Evolutionary conservation across 352 stramenopile genomes (phyloP).

Genomic region (Globisporangium alternatum): DNA sequence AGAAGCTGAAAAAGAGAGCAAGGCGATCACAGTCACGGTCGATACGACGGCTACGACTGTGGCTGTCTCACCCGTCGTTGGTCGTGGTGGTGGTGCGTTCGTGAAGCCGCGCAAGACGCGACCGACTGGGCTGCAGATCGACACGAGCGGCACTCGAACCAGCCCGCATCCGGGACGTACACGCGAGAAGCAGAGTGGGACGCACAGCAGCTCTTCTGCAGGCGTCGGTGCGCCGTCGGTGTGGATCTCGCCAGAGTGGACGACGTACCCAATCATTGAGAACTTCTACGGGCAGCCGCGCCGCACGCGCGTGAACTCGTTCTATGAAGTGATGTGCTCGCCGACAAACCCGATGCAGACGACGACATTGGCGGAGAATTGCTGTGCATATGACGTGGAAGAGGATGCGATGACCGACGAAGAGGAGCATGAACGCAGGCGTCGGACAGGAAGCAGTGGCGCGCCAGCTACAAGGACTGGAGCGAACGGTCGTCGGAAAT

Average conservation of each 20-base stretch:
- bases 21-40: background rate
- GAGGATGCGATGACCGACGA: conserved; percentile 20
- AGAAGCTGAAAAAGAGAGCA: background rate
- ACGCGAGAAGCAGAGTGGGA: conserved; percentile 7
- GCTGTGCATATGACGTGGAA: conserved; percentile 41
- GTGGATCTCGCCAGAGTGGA: conserved; percentile 74
- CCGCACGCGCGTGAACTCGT: conserved; percentile 58
- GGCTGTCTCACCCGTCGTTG: background rate
- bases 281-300: conserved; percentile 66
- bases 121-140: conserved; percentile 6
- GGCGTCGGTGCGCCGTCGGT: conserved; percentile 45
- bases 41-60: background rate
- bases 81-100: background rate
- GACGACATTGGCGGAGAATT: conserved; percentile 59
- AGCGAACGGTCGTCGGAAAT: conserved; percentile 23
- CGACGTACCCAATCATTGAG: conserved; percentile 71
- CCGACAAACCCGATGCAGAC: conserved; percentile 52
- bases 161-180: background rate
- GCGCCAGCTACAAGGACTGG: conserved; percentile 7
- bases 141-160: conserved; percentile 5
- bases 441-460: background rate
- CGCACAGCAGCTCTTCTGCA: background rate
- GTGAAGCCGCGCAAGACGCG: background rate
- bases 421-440: background rate
- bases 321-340: conserved; percentile 82